These are phyloP conservation scores for Metschnikowia hibisci DNA, from an alignment of 805 yeast species.

Conservation along the genomic window DNA sequence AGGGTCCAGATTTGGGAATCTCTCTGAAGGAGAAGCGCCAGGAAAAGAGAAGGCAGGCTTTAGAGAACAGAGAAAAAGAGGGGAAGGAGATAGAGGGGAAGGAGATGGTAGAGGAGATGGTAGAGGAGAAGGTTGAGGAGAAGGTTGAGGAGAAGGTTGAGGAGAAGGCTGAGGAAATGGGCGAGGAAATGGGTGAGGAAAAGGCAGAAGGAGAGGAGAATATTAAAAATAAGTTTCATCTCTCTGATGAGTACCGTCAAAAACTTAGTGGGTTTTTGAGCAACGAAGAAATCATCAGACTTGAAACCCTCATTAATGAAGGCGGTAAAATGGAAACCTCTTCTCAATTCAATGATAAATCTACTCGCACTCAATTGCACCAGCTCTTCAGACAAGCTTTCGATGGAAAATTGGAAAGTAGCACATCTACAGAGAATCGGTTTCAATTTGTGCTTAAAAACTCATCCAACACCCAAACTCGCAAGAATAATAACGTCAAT, in stretches of 20 bases:
- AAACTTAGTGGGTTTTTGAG: constrained; percentile 55
- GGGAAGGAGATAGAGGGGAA: constrained; percentile 19
- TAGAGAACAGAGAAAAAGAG: neutral
- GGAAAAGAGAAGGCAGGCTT: constrained; percentile 31
- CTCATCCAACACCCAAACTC: constrained; percentile 29
- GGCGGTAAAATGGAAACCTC: constrained; percentile 58
- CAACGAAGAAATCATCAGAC: constrained; percentile 51
- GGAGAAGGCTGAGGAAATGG: neutral
- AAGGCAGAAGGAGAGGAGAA: neutral
- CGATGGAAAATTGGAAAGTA: constrained; percentile 69
- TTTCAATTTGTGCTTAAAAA: constrained; percentile 57
- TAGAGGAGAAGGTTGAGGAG: neutral
- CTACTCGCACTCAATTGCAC: constrained; percentile 74
- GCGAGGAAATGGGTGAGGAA: neutral
- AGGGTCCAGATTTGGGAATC: constrained; percentile 54
- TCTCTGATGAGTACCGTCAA: constrained; percentile 44
- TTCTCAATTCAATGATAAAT: constrained; percentile 60
- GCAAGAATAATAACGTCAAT: constrained; percentile 35
- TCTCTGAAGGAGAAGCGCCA: constrained; percentile 46
- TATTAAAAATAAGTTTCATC: constrained; percentile 37
- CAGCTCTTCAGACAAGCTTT: constrained; percentile 71
- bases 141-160: neutral
- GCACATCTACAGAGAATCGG: constrained; percentile 64
- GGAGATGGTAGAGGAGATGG: constrained; percentile 6
- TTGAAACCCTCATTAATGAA: constrained; percentile 51